Conservation (phyloP, 805 yeast species). For the Cyberlindnera maclurae region DNA sequence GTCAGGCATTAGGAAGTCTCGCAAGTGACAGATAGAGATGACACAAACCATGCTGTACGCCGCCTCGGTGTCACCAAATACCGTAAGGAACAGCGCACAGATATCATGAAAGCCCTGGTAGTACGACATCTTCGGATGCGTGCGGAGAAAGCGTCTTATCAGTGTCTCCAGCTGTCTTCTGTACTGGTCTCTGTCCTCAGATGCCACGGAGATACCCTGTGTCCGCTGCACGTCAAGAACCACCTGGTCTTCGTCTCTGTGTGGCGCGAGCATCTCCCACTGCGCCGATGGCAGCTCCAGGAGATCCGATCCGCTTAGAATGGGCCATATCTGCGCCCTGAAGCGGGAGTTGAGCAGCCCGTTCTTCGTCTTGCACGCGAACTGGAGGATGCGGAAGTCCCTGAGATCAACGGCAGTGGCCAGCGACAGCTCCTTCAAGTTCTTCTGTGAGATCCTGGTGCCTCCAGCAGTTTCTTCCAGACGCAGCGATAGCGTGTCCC, state of each 20-base stretch:
- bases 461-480: neutral
- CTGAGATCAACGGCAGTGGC: neutral
- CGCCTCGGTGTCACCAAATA: conserved; percentile 34
- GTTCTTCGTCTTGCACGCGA: neutral
- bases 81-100: conserved; percentile 56
- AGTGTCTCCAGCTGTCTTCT: conserved; percentile 26
- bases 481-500: conserved; percentile 1
- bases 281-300: neutral
- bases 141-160: conserved; percentile 49
- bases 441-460: conserved; percentile 1
- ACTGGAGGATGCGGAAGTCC: neutral
- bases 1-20: conserved; percentile 81
- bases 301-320: conserved; percentile 6
- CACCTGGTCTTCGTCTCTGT: conserved; percentile 75
- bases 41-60: conserved; percentile 33
- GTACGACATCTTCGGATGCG: conserved; percentile 57
- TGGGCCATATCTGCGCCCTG: conserved; percentile 40
- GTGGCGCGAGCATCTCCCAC: conserved; percentile 23
- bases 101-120: conserved; percentile 94
- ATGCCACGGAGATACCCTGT: conserved; percentile 35
- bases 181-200: conserved; percentile 17
- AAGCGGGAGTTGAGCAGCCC: neutral
- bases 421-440: neutral
- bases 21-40: conserved; percentile 52
- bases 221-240: conserved; percentile 71